Percentiles rank a stretch among this genome's conserved stretches.
Conservation (phyloP, 2,329 filamentous ascomycete genomes). For the Emmonsiellopsis sp. region DNA sequence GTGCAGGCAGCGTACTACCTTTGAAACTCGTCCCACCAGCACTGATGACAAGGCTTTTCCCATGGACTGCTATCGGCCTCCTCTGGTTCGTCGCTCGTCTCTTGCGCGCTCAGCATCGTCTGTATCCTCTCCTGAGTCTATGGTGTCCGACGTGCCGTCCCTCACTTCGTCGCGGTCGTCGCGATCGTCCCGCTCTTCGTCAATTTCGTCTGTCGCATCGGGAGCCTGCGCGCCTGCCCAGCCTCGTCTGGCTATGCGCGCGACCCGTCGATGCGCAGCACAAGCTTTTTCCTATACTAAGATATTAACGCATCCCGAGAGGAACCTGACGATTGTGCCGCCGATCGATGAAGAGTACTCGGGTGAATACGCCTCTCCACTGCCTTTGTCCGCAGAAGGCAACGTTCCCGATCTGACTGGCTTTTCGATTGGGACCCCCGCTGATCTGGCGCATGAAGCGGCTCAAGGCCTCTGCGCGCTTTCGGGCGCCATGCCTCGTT, state of each 20-base stretch:
- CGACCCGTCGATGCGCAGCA: constrained; percentile 29
- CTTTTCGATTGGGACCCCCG: constrained; percentile 18
- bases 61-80: constrained; percentile 38
- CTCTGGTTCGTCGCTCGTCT: constrained; percentile 41
- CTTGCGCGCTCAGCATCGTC: constrained; percentile 45
- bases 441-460: constrained; percentile 25
- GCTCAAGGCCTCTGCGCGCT: constrained; percentile 34
- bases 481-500: constrained; percentile 24
- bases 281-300: constrained; percentile 26
- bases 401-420: constrained; percentile 24
- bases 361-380: constrained; percentile 28
- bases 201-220: constrained; percentile 36
- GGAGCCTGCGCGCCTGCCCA: constrained; percentile 20
- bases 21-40: constrained; percentile 42
- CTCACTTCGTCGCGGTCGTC: constrained; percentile 45
- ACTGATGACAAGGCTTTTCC: constrained; percentile 28
- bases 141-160: constrained; percentile 51
- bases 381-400: constrained; percentile 18
- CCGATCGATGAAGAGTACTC: constrained; percentile 29
- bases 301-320: constrained; percentile 14
- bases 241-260: constrained; percentile 30
- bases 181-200: constrained; percentile 44
- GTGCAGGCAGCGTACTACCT: constrained; percentile 46
- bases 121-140: constrained; percentile 51
- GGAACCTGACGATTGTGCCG: constrained; percentile 27